A percentile compares a stretch with the other conserved stretches of the same genome.
Evolutionary conservation across 2,329 filamentous ascomycete genomes (phyloP).

Genomic region (Pestalotiopsis sp.): DNA sequence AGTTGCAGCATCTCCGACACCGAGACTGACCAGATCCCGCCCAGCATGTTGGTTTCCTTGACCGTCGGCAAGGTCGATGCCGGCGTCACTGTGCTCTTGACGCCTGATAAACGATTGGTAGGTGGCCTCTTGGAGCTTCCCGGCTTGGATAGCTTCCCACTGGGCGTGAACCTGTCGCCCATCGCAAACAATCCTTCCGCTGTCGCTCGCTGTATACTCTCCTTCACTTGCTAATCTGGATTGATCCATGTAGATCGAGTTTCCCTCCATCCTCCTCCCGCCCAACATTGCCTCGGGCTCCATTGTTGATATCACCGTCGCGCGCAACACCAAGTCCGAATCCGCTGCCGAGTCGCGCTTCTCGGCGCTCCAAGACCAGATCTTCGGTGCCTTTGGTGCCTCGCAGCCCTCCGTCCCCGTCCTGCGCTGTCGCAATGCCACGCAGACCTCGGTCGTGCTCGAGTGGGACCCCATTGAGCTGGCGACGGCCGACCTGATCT

Average conservation of each 20-base stretch:
- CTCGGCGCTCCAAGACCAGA: conserved; percentile 81
- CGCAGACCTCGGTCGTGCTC: conserved; percentile 95
- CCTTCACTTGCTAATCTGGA: conserved; percentile 26
- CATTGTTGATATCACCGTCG: conserved; percentile 96
- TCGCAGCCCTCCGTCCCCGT: conserved; percentile 73
- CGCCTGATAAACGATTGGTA: conserved; percentile 95
- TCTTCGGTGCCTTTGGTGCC: conserved; percentile 83
- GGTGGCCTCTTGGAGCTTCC: conserved; percentile 31
- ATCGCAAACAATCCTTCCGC: neutral
- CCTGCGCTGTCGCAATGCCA: conserved; percentile 92
- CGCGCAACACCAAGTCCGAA: conserved; percentile 82
- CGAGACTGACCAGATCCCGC: neutral
- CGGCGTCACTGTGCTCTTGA: conserved; percentile 94
- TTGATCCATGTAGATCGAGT: conserved; percentile 74
- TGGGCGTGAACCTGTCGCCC: conserved; percentile 14
- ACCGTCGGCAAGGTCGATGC: conserved; percentile 99
- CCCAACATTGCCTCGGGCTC: conserved; percentile 93
- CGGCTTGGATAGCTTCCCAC: conserved; percentile 7
- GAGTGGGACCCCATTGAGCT: conserved; percentile 97
- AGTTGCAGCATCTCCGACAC: neutral
- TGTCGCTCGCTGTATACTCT: neutral
- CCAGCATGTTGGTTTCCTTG: conserved; percentile 87
- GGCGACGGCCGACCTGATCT: conserved; percentile 87
- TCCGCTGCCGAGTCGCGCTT: conserved; percentile 73
- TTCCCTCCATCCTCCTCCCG: conserved; percentile 94